Conservation (phyloP, 768 basidiomycete species). For the Tulasnella calospora region DNA sequence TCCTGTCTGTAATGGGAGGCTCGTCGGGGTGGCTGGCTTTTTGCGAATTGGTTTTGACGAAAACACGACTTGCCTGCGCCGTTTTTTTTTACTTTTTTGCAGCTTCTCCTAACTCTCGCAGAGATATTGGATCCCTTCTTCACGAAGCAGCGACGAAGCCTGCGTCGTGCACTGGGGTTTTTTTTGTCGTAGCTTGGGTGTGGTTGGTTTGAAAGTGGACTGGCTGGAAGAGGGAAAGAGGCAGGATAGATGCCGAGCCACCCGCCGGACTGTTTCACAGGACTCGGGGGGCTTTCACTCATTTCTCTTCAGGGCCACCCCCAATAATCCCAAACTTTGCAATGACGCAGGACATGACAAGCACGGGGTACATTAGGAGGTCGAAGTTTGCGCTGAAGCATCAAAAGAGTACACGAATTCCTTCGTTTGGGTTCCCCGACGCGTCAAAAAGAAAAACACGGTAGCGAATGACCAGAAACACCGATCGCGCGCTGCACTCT, state of each 20-base stretch:
- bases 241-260: neutral
- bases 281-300: neutral
- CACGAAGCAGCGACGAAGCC: neutral
- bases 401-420: neutral
- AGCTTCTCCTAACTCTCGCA: neutral
- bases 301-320: neutral
- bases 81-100: neutral
- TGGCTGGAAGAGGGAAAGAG: neutral
- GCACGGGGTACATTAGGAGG: neutral
- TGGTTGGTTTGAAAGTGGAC: conserved; percentile 10
- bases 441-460: neutral
- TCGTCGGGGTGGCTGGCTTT: neutral
- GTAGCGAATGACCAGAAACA: neutral
- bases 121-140: neutral
- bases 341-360: neutral
- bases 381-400: neutral
- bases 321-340: neutral
- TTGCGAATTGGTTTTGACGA: neutral
- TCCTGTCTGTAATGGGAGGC: neutral
- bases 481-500: neutral
- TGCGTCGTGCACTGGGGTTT: neutral
- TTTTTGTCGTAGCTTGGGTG: neutral
- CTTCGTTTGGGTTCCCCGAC: neutral
- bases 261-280: neutral
- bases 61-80: neutral